Base-by-base conservation (phyloP, 2,329 filamentous ascomycete species). In the Phyllosticta citribraziliensis region DNA sequence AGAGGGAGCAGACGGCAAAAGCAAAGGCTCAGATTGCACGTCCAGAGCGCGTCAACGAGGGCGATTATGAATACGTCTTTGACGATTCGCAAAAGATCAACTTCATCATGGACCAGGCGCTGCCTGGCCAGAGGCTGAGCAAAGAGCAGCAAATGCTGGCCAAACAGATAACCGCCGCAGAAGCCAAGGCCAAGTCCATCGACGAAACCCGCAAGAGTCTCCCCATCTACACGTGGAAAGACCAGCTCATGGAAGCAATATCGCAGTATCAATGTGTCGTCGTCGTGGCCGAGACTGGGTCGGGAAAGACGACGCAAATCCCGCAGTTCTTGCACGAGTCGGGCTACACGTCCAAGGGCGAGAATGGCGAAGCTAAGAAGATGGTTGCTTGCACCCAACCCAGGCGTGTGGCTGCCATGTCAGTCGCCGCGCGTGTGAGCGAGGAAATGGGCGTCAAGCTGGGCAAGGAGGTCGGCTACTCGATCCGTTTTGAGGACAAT, bases 311-410 rank as follows among this genome's bases (percentile, higher is more conserved):
- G 0, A 99, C 94, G 0, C 94, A 99, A 71, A 78, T 97, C 17
- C 91, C 93, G 0, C 94, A 97, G 69, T 99, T 96, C 70, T 81
- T 97, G 0, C 88, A 95, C 68, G 93, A 97, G 73, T 90, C 89
- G 0, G 92, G 92, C 1, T 96, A 89, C 68, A 96, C 91, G 2
- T 62, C 60, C n/a, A 62, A 62, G 27, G 60, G 57, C n/a, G 60
- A 62, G 56, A 62, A 62, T 20, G 60, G 60, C 6, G 91, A 93
- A 70, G 82, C 84, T 22, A 91, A 88, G 5, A 80, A 88, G 74
- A 96, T 93, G 72, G 84, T 99, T 11, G 93, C 89, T 4, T 96
- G 92, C 69, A 99, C 94, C 0, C 94, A 99, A 66, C 94, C 94
- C 4, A 86, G 94, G 67, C 86, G 94, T 79, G 94, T 99, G 11